Conservation (phyloP, 768 basidiomycete genomes). For the Leccinum sublutescens region DNA sequence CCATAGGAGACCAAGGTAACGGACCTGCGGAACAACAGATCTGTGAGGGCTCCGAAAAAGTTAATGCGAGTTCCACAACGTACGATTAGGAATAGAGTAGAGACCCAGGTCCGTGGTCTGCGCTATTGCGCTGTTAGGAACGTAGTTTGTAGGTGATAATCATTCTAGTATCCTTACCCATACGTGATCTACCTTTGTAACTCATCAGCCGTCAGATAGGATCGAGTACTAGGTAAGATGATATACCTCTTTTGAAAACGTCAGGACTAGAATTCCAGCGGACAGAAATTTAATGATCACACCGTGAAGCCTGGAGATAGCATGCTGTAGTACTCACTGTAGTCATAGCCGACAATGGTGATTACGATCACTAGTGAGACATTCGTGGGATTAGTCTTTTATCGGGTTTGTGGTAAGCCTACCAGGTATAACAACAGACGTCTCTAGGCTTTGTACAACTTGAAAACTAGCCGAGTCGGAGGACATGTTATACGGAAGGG, state of each 20-base stretch:
- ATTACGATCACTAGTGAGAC: constrained; percentile 1
- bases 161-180: background rate
- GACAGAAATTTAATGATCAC: background rate
- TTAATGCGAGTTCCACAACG: background rate
- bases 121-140: background rate
- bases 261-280: constrained; percentile 5
- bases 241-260: constrained; percentile 12
- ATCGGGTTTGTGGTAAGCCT: background rate
- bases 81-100: background rate
- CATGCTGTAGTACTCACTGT: constrained; percentile 2
- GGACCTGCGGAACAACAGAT: background rate
- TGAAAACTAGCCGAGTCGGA: background rate
- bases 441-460: background rate
- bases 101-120: background rate
- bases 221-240: background rate
- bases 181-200: constrained; percentile 5
- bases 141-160: too few relatives aligned
- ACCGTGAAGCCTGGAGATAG: background rate
- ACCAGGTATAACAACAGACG: background rate
- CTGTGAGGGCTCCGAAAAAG: background rate
- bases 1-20: background rate
- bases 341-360: constrained; percentile 13
- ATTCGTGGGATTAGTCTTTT: background rate
- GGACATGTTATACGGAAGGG: background rate
- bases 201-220: background rate